Conservation (phyloP, 2,329 filamentous ascomycete genomes). For the Cladosporium sp. region DNA sequence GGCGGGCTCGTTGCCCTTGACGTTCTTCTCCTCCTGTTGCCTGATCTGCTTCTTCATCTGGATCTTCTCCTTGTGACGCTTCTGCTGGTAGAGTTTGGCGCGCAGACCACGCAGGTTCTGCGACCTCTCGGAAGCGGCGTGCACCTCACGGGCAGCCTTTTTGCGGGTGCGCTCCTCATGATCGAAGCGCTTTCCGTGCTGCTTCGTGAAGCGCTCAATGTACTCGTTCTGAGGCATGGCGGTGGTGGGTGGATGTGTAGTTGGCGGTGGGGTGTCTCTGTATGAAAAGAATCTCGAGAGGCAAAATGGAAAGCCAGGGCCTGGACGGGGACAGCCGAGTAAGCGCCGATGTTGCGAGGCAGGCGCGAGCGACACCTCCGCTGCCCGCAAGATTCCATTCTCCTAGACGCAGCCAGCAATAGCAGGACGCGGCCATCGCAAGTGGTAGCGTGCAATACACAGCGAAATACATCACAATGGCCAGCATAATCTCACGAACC, state of each 20-base stretch:
- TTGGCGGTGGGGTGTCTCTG: constrained; percentile 9
- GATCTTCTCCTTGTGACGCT: constrained; percentile 95
- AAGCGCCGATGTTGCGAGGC: constrained; percentile 1
- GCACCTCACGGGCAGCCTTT: constrained; percentile 80
- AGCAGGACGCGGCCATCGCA: constrained; percentile 3
- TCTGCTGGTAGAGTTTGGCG: constrained; percentile 91
- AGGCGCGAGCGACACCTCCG: constrained; percentile 10
- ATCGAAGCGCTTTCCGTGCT: constrained; percentile 62
- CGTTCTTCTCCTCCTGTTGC: constrained; percentile 91
- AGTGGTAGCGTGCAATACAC: background rate
- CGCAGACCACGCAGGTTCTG: constrained; percentile 90
- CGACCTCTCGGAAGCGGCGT: constrained; percentile 84
- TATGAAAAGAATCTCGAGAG: constrained; percentile 17
- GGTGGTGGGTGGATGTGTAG: constrained; percentile 11
- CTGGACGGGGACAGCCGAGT: constrained; percentile 7
- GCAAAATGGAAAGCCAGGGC: constrained; percentile 9
- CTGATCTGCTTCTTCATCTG: constrained; percentile 95
- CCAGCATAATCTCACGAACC: constrained; percentile 51
- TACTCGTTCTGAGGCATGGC: constrained; percentile 77
- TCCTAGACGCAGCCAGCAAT: constrained; percentile 2
- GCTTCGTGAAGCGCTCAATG: constrained; percentile 73
- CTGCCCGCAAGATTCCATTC: constrained; percentile 17
- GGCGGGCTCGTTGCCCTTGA: constrained; percentile 78
- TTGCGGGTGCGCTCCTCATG: constrained; percentile 90
- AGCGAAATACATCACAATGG: constrained; percentile 20